These are phyloP conservation scores for Fusarium duplospermum DNA, from an alignment of 2,329 filamentous ascomycete genomes.

Conservation along the genomic window DNA sequence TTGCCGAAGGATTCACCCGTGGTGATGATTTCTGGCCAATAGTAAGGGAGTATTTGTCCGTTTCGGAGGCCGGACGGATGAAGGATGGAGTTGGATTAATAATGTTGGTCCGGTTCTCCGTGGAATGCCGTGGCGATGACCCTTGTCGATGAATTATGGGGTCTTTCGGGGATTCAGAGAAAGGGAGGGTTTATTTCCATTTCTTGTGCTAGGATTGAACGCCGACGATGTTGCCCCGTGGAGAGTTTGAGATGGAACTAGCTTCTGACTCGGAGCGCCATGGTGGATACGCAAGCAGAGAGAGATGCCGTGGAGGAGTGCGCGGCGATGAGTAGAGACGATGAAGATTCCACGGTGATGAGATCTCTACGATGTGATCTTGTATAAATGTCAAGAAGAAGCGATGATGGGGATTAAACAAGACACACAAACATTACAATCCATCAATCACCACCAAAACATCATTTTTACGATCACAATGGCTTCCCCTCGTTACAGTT, in stretches of 20 bases:
- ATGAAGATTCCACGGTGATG: not conserved
- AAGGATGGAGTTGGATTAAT: constrained; percentile 20
- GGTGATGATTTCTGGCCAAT: not conserved
- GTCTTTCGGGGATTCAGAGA: not conserved
- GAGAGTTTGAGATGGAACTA: not conserved
- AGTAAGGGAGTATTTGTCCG: constrained; percentile 18
- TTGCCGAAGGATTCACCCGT: not conserved
- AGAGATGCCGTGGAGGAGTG: too few relatives aligned
- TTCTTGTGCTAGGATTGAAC: not conserved
- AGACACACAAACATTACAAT: not conserved
- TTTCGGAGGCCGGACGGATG: constrained; percentile 31
- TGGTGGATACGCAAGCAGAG: not conserved
- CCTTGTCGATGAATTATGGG: not conserved
- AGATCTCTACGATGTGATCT: rapidly evolving
- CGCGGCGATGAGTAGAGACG: too few relatives aligned
- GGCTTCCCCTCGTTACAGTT: constrained; percentile 32
- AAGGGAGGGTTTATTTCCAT: not conserved
- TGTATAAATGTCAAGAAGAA: constrained; percentile 14
- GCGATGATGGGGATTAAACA: not conserved
- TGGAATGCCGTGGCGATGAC: constrained; percentile 23
- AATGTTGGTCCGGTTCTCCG: constrained; percentile 19
- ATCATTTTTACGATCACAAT: constrained; percentile 3
- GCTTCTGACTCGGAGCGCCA: not conserved
- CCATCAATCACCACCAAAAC: not conserved
- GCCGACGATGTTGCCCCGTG: not conserved